phyloP scores from a whole-genome alignment of 2,329 filamentous ascomycete species.

The Penicillium sp. region DNA sequence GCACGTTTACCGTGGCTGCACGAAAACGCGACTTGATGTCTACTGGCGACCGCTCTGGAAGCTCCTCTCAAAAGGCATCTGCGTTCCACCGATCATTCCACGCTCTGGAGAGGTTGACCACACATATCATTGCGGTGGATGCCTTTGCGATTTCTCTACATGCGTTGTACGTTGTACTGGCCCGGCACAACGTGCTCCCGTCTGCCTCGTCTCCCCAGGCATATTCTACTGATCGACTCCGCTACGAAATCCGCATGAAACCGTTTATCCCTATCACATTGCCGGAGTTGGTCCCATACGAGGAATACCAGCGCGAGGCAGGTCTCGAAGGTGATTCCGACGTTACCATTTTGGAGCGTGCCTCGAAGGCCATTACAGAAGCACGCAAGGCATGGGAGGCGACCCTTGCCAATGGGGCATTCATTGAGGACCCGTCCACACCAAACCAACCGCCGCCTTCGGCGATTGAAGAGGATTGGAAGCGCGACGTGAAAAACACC shows the following conservation, averaged over 20 bases:
- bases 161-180: conserved; percentile 65
- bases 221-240: conserved; percentile 66
- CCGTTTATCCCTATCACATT: conserved; percentile 70
- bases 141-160: conserved; percentile 54
- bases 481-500: conserved; percentile 57
- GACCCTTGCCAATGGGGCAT: conserved; percentile 42
- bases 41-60: conserved; percentile 4
- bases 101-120: conserved; percentile 60
- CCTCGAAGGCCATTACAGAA: conserved; percentile 39
- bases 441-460: conserved; percentile 26
- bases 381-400: conserved; percentile 47
- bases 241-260: conserved; percentile 84
- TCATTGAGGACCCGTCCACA: conserved; percentile 22
- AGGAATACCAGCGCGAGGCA: conserved; percentile 55
- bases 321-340: conserved; percentile 48
- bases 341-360: conserved; percentile 40
- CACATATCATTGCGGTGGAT: conserved; percentile 64
- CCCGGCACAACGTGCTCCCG: conserved; percentile 54
- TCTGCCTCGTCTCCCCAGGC: conserved; percentile 54
- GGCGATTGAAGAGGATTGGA: conserved; percentile 63
- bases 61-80: conserved; percentile 29
- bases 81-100: conserved; percentile 44
- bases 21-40: conserved; percentile 28
- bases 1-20: conserved; percentile 57
- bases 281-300: conserved; percentile 65